Evolutionary conservation across 2,329 filamentous ascomycete genomes (phyloP).

Genomic region (Ceratocystis huliohia): DNA sequence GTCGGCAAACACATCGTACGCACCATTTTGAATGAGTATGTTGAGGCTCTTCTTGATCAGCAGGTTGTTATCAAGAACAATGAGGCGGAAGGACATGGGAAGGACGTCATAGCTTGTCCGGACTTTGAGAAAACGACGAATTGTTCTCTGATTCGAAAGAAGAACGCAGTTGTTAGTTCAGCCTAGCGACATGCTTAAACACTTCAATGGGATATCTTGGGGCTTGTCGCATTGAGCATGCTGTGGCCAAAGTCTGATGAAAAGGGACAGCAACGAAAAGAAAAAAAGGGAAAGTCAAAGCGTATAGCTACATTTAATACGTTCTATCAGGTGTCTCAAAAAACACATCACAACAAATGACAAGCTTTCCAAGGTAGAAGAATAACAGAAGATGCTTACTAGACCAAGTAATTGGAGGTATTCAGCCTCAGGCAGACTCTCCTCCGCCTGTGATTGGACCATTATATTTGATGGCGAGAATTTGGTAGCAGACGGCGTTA

Average conservation of each 20-base stretch:
- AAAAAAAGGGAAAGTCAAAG: not conserved
- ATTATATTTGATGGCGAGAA: conserved; percentile 28
- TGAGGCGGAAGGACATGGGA: conserved; percentile 87
- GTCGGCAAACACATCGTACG: not conserved
- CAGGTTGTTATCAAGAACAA: conserved; percentile 87
- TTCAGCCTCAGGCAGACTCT: conserved; percentile 45
- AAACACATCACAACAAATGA: not conserved
- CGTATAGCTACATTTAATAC: not conserved
- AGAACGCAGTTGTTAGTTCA: conserved; percentile 4
- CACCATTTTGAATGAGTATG: conserved; percentile 91
- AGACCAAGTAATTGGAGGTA: conserved; percentile 66
- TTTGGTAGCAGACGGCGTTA: conserved; percentile 28
- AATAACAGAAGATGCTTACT: conserved; percentile 38
- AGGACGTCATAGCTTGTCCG: conserved; percentile 97
- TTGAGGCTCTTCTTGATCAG: conserved; percentile 95
- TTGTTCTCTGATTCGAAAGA: conserved; percentile 51
- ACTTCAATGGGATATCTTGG: not conserved
- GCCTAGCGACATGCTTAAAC: not conserved
- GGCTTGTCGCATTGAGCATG: conserved; percentile 7
- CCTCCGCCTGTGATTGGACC: conserved; percentile 11
- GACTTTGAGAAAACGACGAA: conserved; percentile 90
- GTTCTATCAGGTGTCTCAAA: not conserved
- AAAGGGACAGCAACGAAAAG: not conserved
- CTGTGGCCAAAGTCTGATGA: not conserved
- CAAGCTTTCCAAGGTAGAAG: not conserved